These are phyloP conservation scores for Vigna radiata DNA, from an alignment of 306 rosid species.

Conservation along the genomic window DNA sequence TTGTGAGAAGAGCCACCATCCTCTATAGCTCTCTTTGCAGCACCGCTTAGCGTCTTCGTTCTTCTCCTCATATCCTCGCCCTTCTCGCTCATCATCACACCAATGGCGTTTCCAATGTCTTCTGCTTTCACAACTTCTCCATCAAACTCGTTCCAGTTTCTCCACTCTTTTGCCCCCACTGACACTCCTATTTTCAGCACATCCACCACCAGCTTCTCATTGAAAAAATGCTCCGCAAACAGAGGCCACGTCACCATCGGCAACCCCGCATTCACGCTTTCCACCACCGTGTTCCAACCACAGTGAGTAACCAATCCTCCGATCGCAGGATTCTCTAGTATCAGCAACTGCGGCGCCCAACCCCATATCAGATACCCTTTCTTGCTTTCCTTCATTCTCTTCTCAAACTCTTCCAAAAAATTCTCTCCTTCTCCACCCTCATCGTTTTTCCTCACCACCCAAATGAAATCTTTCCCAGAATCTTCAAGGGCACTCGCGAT, in stretches of 20 bases:
- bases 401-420: conserved; percentile 43
- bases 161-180: conserved; percentile 49
- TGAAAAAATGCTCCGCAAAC: conserved; percentile 50
- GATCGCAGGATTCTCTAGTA: conserved; percentile 36
- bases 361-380: conserved; percentile 44
- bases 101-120: conserved; percentile 39
- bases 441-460: conserved; percentile 47
- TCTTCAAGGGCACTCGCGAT: conserved; percentile 40
- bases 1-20: conserved; percentile 50
- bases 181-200: conserved; percentile 50
- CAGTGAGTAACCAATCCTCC: conserved; percentile 49
- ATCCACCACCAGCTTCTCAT: conserved; percentile 45
- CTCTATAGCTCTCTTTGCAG: conserved; percentile 35
- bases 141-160: conserved; percentile 45
- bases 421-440: not conserved
- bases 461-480: conserved; percentile 35
- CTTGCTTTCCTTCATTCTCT: conserved; percentile 26
- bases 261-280: conserved; percentile 49
- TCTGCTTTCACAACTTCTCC: conserved; percentile 37
- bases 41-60: conserved; percentile 21
- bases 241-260: conserved; percentile 52
- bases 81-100: conserved; percentile 35
- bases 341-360: conserved; percentile 52
- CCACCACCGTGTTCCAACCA: conserved; percentile 51
- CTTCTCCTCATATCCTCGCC: conserved; percentile 35